Conservation (phyloP, 2,329 filamentous ascomycete genomes). For the Fusarium clavum region DNA sequence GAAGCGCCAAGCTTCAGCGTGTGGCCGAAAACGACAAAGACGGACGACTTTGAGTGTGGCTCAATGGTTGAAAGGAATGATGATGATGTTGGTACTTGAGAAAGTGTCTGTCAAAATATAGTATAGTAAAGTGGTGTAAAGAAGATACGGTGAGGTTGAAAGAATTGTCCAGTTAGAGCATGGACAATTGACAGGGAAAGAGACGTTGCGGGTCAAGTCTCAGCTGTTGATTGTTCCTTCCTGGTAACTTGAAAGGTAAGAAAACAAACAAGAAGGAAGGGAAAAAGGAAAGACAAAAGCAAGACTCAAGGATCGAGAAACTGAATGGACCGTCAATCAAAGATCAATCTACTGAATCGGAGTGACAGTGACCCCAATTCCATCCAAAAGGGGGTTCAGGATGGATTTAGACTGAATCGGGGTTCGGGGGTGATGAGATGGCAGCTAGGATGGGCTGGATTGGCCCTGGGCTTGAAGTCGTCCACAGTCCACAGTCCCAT, state of each 20-base stretch:
- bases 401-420: constrained; percentile 39
- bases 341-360: constrained; percentile 11
- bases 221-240: constrained; percentile 8
- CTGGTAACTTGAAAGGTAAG: constrained; percentile 2
- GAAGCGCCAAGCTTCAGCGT: constrained; percentile 42
- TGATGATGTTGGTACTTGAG: constrained; percentile 10
- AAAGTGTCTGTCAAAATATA: background rate
- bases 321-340: constrained; percentile 8
- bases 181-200: constrained; percentile 16
- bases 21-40: constrained; percentile 37
- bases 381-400: constrained; percentile 45
- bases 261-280: constrained; percentile 16
- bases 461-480: background rate
- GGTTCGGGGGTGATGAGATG: constrained; percentile 22
- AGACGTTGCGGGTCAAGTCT: constrained; percentile 9
- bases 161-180: constrained; percentile 3
- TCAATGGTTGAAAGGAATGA: constrained; percentile 23
- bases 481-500: background rate
- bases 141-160: constrained; percentile 26
- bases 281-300: constrained; percentile 3
- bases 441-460: background rate
- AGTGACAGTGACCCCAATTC: constrained; percentile 17
- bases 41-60: constrained; percentile 20
- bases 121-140: background rate
- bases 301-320: constrained; percentile 22